Evolutionary conservation across 352 stramenopile species (phyloP), one percentile per base, ranked within the genome.

Genomic region (Peronospora farinosa): DNA sequence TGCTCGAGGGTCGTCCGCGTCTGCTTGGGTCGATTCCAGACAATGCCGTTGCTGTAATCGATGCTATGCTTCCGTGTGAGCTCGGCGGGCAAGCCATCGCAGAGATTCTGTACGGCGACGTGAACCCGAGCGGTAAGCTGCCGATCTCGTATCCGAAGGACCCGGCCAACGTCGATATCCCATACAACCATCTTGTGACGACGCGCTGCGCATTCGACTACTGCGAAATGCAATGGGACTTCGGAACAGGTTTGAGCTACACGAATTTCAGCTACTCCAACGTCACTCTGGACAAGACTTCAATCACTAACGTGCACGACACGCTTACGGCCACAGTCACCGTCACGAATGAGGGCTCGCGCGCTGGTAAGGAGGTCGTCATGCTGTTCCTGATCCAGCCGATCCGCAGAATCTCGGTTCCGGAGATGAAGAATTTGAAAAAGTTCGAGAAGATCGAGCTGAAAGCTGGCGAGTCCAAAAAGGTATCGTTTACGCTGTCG

Each of bases 81-180:
- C 52, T 74, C 12, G 81, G 84, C 13, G 84, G 84, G 0, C 72
- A 86, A 47, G 83, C 81, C 4, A 79, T 94, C 21, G 79, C 81
- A 2, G 78, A 94, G 19, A 79, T 94, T 30, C 30, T 93, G 5
- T 84, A 81, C 40, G 84, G 19, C 19, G 19, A 21, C 19, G 19
- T 21, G 19, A 21, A 21, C 19, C 19, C 19, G 81, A 92, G 79
- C 19, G 85, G 85, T 1, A 64, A 74, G 38, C 61, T 94, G 7
- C 78, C 83, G 6, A 84, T 94, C 50, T 89, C 81, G 19, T 95
- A 88, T 57, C 79, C 76, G 10, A 78, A 76, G 53, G 54, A 83
- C 38, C 52, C 67, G 1, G 67, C 55, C 13, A 84, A 75, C 47
- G 47, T 72, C 25, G 64, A 60, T 9, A 83, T 86, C 44, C 65